Base-by-base conservation (phyloP, 768 basidiomycete genomes). In the Clitopilus passeckerianus region DNA sequence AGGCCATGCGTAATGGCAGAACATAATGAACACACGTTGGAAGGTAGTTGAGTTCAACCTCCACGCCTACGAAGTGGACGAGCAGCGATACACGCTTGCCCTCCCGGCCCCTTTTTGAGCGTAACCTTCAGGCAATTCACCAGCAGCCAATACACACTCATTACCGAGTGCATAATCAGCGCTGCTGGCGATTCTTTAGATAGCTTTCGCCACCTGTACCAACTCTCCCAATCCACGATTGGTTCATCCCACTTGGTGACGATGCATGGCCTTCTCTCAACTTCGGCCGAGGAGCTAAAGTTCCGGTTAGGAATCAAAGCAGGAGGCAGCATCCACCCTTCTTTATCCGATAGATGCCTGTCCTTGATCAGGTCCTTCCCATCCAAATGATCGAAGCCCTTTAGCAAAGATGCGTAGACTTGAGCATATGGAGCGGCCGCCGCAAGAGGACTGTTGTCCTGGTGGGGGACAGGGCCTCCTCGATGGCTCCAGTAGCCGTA, bases 41-140 rank as follows among this genome's bases (percentile, higher is more conserved):
- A 30, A 78, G 65, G 68, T 71, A 77, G 56, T 77, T 77, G 37
- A 79, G 72, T 60, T 80, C 77, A 12, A 72, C 71, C 64, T 77
- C 79, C 9, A 72, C 71, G 1, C 78, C 76, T 10, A 78, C 61
- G 35, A 73, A 72, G 43, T 80, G 76, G 5, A 78, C 43, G 35
- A 65, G 54, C 24, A 80, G 68, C 8, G 63, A 58, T 23, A 73
- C 66, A 37, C 74, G 71, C 20, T 59, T 57, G 1, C 66, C 34
- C n/a, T 67, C 63, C 12, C 34, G 24, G 6, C 59, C 63, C 16
- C 59, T 59, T 41, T 57, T 61, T 46, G 63, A 55, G 23, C 8
- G 68, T 71, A 33, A 79, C 64, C 2, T 70, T 59, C 14, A 80
- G 64, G 46, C 68, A 65, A 34, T 73, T 60, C 6, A 62, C 63